Conservation (phyloP, 1,284 basidiomycete genomes). For the Apiotrichum sp. region DNA sequence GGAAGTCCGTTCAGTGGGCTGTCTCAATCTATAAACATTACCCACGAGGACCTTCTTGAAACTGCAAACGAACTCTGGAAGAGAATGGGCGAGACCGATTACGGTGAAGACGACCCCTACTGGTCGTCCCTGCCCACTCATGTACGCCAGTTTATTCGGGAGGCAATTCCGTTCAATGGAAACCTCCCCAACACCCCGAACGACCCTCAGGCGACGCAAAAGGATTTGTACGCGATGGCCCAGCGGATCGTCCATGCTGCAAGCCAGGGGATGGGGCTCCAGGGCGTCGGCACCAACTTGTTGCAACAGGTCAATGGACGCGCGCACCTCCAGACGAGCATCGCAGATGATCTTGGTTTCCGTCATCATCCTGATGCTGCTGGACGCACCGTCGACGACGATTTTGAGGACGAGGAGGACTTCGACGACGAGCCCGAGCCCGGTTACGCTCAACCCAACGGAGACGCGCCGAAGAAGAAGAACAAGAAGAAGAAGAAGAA, state of each 20-base stretch:
- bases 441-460: constrained; percentile 28
- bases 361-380: constrained; percentile 49
- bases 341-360: constrained; percentile 51
- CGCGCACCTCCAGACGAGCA: constrained; percentile 28
- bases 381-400: constrained; percentile 37
- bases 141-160: constrained; percentile 54
- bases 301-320: constrained; percentile 29
- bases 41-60: constrained; percentile 46
- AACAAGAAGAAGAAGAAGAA: constrained; percentile 57
- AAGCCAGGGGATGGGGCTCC: constrained; percentile 52
- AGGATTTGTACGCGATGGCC: constrained; percentile 60
- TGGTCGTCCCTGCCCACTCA: constrained; percentile 56
- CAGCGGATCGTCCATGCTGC: constrained; percentile 56
- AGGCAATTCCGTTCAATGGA: constrained; percentile 51
- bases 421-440: constrained; percentile 32
- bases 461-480: constrained; percentile 48
- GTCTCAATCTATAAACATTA: constrained; percentile 37
- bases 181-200: constrained; percentile 24
- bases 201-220: constrained; percentile 34
- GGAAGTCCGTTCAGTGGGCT: constrained; percentile 28
- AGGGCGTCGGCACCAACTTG: constrained; percentile 39
- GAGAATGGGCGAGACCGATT: constrained; percentile 47
- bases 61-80: constrained; percentile 48
- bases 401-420: constrained; percentile 49
- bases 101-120: constrained; percentile 54